These are phyloP conservation scores for Claviceps humidiphila DNA, from an alignment of 2,329 filamentous ascomycete species.

Conservation along the genomic window DNA sequence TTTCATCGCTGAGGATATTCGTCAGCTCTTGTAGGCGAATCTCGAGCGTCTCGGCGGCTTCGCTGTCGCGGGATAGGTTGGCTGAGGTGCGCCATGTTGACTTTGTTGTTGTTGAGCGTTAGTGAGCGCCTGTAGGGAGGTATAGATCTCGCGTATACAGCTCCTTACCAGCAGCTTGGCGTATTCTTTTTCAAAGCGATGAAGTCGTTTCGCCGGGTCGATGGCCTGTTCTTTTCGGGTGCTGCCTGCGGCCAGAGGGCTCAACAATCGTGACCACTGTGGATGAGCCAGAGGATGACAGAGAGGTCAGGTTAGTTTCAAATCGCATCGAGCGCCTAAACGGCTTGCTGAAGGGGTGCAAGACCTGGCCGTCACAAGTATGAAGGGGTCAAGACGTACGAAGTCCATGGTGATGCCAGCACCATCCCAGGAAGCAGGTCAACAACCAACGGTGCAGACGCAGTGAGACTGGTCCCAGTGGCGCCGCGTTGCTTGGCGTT, in stretches of 20 bases:
- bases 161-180: constrained; percentile 42
- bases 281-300: not conserved
- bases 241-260: constrained; percentile 42
- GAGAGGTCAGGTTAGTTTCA: constrained; percentile 1
- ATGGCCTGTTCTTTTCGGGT: constrained; percentile 46
- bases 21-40: constrained; percentile 50
- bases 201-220: constrained; percentile 49
- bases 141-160: not conserved
- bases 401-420: constrained; percentile 41
- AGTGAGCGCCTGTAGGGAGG: not conserved
- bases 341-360: not conserved
- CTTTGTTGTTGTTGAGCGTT: constrained; percentile 13
- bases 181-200: constrained; percentile 56
- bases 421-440: constrained; percentile 24
- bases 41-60: constrained; percentile 50
- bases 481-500: not conserved
- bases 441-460: not conserved
- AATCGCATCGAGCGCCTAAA: not conserved
- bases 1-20: constrained; percentile 75
- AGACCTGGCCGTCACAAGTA: not conserved
- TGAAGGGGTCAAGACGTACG: constrained; percentile 25
- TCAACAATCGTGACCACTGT: constrained; percentile 56
- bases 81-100: constrained; percentile 47
- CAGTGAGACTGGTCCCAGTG: not conserved
- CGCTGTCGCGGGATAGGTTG: constrained; percentile 45